Evolutionary conservation across 257 asterid genomes (phyloP), one percentile per base, ranked within the genome.

Genomic region (Nemophila menziesii): DNA sequence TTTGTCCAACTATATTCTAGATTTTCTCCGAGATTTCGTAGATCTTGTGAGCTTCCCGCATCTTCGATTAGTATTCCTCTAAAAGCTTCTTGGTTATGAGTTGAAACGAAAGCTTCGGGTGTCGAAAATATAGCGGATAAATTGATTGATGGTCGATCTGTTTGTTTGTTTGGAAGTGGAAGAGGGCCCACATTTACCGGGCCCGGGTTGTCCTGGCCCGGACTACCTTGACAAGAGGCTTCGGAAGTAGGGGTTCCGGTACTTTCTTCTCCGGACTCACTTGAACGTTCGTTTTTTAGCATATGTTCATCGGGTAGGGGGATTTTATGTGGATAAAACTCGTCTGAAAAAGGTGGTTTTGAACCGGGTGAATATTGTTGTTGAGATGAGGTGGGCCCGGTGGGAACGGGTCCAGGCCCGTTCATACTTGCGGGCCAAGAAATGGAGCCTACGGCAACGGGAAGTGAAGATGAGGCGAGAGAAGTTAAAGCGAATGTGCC

Each of bases 181-280:
- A 47, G 67, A 53, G n/a, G n/a, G n/a, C n/a, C n/a, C 16, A 57
- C 82, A 26, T 68, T 69, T 44, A 69, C 61, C 12, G 46, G 68
- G 26, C 22, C 54, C 24, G 82, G 86, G n/a, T n/a, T n/a, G n/a
- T n/a, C 61, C 12, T 43, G 68, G 26, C 22, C 54, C 24, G 82
- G 86, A 56, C 90, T 77, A 19, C 86, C 82, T 55, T 72, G 94
- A 39, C 82, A 79, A 14, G 93, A 82, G 16, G 80, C 92, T 48
- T 74, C 86, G 22, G 96, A 86, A 63, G 82, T 74, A 45, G 94
- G 90, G 46, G 84, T 79, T 36, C 82, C 94, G 0, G 53, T 46
- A 64, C 86, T 82, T 59, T 79, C 96, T 72, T 79, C 96, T 59
- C 84, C 69, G 0, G 96, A 86, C 43, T 77, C 77, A 43, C 90